Evolutionary conservation across 352 stramenopile genomes (phyloP).

Genomic region (Peronospora tabacina): DNA sequence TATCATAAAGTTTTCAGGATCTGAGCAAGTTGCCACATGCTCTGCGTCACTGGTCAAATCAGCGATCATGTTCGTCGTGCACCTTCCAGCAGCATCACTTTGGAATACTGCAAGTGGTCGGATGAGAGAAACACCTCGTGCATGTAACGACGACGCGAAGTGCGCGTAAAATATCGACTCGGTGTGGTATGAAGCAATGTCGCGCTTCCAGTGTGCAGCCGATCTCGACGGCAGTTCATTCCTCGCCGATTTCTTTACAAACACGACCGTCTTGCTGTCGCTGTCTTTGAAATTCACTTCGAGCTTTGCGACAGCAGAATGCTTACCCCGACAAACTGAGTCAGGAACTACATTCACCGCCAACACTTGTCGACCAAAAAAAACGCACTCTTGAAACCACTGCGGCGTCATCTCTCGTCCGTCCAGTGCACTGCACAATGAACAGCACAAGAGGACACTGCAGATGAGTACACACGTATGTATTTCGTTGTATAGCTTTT

Average conservation of each 20-base stretch:
- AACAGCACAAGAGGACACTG: slow-evolving; percentile 18
- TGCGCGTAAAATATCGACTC: slow-evolving; percentile 55
- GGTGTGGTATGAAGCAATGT: slow-evolving; percentile 52
- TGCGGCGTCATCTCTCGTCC: slow-evolving; percentile 31
- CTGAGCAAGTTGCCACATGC: slow-evolving; percentile 7
- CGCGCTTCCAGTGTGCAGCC: slow-evolving; percentile 41
- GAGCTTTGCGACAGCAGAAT: slow-evolving; percentile 43
- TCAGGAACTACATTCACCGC: slow-evolving; percentile 22
- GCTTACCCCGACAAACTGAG: slow-evolving; percentile 44
- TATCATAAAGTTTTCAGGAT: slow-evolving; percentile 41
- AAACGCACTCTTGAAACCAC: slow-evolving; percentile 40
- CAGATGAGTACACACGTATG: slow-evolving; percentile 16
- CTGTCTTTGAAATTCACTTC: slow-evolving; percentile 19
- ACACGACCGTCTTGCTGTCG: slow-evolving; percentile 28
- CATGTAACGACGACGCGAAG: slow-evolving; percentile 29
- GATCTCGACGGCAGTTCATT: slow-evolving; percentile 41
- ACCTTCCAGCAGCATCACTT: slow-evolving; percentile 16
- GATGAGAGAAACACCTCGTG: slow-evolving; percentile 35
- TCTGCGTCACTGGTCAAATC: neutral
- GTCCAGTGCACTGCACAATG: slow-evolving; percentile 36
- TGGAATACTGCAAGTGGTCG: slow-evolving; percentile 41
- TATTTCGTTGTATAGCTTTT: slow-evolving; percentile 22
- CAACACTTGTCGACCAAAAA: slow-evolving; percentile 15
- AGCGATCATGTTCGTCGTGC: slow-evolving; percentile 14
- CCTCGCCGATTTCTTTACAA: slow-evolving; percentile 58